Conservation (phyloP, 23 red algal genomes). For the Gracilariopsis chorda region DNA sequence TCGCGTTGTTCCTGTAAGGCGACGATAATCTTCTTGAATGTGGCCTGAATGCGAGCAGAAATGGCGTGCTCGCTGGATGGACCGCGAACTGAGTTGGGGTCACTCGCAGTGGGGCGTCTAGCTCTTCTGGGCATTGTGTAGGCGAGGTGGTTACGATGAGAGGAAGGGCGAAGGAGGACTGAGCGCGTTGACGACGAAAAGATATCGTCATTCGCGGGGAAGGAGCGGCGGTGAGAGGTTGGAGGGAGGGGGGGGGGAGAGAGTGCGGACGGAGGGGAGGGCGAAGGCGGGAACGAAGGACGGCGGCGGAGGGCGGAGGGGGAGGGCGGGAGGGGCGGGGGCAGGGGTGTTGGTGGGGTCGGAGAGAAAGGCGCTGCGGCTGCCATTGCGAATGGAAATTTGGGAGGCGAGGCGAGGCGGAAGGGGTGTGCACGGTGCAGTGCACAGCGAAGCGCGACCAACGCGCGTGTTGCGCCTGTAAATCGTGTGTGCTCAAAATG, state of each 20-base stretch:
- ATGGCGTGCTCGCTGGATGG: slow-evolving; percentile 27
- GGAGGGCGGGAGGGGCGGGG: not conserved
- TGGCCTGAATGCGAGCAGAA: slow-evolving; percentile 35
- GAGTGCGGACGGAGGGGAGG: not conserved
- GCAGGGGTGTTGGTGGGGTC: not conserved
- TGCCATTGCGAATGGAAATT: too few species aligned
- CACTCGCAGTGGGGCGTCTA: slow-evolving; percentile 7
- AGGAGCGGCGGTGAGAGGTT: too few species aligned
- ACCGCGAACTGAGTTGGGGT: not conserved
- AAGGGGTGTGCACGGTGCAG: too few species aligned
- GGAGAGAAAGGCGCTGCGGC: too few species aligned
- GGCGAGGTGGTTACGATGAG: not conserved
- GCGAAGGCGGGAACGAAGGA: not conserved
- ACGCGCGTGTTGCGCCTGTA: too few species aligned
- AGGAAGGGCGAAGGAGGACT: not conserved
- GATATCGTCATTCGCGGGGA: not conserved
- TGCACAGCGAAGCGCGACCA: too few species aligned
- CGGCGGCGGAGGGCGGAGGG: not conserved
- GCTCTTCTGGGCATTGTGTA: slow-evolving; percentile 34
- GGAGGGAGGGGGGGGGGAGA: not conserved
- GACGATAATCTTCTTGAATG: slow-evolving; percentile 58
- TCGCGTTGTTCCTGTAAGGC: slow-evolving; percentile 51
- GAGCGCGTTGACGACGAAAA: not conserved
- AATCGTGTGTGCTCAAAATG: too few species aligned
- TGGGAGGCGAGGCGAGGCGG: too few species aligned